Base-by-base conservation (phyloP, 495 filamentous ascomycete genomes). In the Cercophora sp. region DNA sequence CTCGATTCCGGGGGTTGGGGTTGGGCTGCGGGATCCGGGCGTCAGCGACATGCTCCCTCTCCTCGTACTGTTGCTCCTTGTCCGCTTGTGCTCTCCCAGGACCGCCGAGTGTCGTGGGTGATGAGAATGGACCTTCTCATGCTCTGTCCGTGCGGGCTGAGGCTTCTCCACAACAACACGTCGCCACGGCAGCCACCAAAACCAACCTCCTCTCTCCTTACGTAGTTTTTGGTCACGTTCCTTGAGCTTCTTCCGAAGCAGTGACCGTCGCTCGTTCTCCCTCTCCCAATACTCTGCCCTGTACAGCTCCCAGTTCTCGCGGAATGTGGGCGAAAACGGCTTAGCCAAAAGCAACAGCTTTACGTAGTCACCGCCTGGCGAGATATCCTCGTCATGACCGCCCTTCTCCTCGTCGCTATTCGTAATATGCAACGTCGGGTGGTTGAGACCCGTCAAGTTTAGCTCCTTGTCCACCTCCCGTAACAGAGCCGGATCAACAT, bases 261-360 rank as follows among this genome's bases (percentile, higher is more conserved):
- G 66, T 4, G 83, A 79, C 11, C 93, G 87, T 3, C 89, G 81
- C 70, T 93, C 90, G 60, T 98, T 98, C 68, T 98, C 94, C 54
- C 83, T 85, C 58, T 96, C 93, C 93, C 93, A 98, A 63, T 95
- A 98, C 52, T 96, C 91, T 23, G 85, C 80, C 27, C 94, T 79
- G 67, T 92, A 98, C 3, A 90, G 67, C 60, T 98, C 93, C 93
- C 93, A 98, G 54, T 94, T 95, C 62, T 96, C 89, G n/a, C 93
- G 82, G 63, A 98, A 97, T 47, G 87, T 87, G 0, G 94, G 85
- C 9, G 89, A 91, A 58, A 98, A 98, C 0, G 91, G 88, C 68
- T 98, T 98, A 4, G 93, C 91, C 31, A 96, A 78, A 10, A 98
- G 76, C 16, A 98, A 74, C 19, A 98, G 79, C 62, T 93, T 94